Conservation (phyloP, 345 rosid species). For the Microcos paniculata region DNA sequence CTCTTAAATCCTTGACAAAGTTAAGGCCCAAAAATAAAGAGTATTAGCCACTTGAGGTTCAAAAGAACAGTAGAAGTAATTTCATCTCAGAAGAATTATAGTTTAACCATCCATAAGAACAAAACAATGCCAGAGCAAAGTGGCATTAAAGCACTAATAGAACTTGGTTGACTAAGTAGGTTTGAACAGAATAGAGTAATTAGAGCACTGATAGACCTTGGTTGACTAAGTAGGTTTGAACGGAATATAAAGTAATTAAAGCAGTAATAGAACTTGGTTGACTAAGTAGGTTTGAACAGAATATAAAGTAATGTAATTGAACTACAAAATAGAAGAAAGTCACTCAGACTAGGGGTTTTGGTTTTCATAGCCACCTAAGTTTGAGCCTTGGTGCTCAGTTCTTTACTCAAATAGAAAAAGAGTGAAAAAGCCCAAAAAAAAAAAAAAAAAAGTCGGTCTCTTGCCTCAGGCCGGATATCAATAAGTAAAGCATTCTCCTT, state of each 20-base stretch:
- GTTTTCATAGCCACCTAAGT: neutral
- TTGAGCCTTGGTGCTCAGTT: neutral
- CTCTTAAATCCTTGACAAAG: slow-evolving; percentile 66
- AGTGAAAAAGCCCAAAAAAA: slow-evolving; percentile 20
- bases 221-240: no score
- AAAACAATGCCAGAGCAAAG: slow-evolving; percentile 10
- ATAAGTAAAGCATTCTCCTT: slow-evolving; percentile 69
- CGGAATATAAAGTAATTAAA: no score
- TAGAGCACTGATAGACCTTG: slow-evolving; percentile 10
- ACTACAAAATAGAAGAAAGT: neutral
- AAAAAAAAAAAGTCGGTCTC: slow-evolving; percentile 45
- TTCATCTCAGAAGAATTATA: neutral
- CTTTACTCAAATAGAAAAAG: slow-evolving; percentile 16
- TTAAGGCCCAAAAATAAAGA: slow-evolving; percentile 16
- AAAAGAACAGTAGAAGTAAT: neutral
- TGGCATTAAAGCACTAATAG: neutral
- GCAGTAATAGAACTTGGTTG: slow-evolving; percentile 12
- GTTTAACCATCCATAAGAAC: slow-evolving; percentile 10
- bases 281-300: slow-evolving; percentile 7
- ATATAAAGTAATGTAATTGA: neutral
- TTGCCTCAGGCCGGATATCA: slow-evolving; percentile 97
- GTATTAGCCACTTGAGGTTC: slow-evolving; percentile 1
- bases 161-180: no score
- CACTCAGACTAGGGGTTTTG: neutral
- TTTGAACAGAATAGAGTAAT: no score